Percentiles rank a stretch among this genome's conserved stretches.
Conservation (phyloP, 352 stramenopile species). For the Pythium aphanidermatum region DNA sequence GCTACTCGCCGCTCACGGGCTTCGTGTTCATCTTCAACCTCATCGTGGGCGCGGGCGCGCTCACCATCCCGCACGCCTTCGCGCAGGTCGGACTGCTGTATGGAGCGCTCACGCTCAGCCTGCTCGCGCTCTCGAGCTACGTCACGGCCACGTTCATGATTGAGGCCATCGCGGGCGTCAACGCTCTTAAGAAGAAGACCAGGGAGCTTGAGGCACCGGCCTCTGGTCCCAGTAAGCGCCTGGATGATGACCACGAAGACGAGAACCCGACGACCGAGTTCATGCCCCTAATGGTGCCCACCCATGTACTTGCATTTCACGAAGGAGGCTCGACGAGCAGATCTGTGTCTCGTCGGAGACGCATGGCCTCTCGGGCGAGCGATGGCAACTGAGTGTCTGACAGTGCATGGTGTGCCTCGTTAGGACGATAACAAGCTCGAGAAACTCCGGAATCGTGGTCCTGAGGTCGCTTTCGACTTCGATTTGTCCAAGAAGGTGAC, state of each 20-base stretch:
- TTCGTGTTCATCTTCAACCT: conserved; percentile 92
- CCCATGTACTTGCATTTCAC: conserved; percentile 53
- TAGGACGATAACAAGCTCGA: conserved; percentile 55
- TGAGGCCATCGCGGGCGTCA: conserved; percentile 75
- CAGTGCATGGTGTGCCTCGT: too few relatives aligned
- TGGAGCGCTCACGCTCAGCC: conserved; percentile 41
- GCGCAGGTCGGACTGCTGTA: conserved; percentile 79
- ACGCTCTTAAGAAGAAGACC: conserved; percentile 57
- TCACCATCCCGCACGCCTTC: conserved; percentile 85
- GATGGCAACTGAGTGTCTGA: too few relatives aligned
- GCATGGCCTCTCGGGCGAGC: too few relatives aligned
- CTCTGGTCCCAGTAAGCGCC: too few relatives aligned
- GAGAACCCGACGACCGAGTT: conserved; percentile 49
- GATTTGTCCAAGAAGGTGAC: conserved; percentile 67
- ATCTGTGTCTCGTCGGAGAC: too few relatives aligned
- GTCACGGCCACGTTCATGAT: conserved; percentile 84
- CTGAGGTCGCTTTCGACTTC: conserved; percentile 39
- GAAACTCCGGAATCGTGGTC: conserved; percentile 32
- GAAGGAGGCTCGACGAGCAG: too few relatives aligned
- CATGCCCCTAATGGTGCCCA: conserved; percentile 71
- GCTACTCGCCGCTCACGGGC: conserved; percentile 81
- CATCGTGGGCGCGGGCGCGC: conserved; percentile 79
- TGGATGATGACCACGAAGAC: conserved; percentile 31
- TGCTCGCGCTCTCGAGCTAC: conserved; percentile 70
- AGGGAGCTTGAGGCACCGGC: conserved; percentile 34